Conservation (phyloP, 148 eudicot genomes). For the Polygonum aviculare region DNA sequence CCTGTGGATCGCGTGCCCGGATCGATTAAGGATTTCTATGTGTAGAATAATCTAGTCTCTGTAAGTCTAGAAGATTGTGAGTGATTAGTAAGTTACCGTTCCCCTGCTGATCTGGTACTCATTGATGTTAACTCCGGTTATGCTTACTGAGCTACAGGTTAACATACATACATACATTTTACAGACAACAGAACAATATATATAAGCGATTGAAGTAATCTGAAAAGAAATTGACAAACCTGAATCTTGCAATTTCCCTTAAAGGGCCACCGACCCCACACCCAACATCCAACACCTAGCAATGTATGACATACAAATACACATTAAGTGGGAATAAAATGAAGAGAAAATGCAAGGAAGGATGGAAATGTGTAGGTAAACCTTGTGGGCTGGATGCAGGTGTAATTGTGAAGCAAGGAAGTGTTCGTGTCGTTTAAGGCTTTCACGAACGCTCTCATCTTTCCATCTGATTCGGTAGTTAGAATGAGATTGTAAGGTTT, state of each 20-base stretch:
- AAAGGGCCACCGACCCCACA: constrained; percentile 91
- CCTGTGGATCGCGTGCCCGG: constrained; percentile 28
- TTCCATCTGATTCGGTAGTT: constrained; percentile 47
- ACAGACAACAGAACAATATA: too few species aligned
- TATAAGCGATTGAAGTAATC: too few species aligned
- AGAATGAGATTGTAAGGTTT: too few species aligned
- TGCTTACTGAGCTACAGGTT: too few species aligned
- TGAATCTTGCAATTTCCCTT: constrained; percentile 75
- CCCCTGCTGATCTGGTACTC: constrained; percentile 92
- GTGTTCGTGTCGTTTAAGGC: constrained; percentile 94
- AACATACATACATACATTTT: too few species aligned
- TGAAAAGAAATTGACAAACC: constrained; percentile 20
- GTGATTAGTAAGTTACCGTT: constrained; percentile 32
- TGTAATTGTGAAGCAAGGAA: constrained; percentile 87
- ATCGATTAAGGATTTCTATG: too few species aligned
- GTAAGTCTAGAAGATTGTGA: background rate
- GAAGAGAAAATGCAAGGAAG: too few species aligned
- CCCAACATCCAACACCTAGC: constrained; percentile 85
- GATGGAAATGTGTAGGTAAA: background rate
- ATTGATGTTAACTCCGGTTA: constrained; percentile 81
- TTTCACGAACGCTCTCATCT: constrained; percentile 83
- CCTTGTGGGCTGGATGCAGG: constrained; percentile 80
- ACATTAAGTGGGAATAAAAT: too few species aligned
- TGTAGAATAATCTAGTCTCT: too few species aligned
- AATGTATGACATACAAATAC: too few species aligned